Conservation (phyloP, 2,329 filamentous ascomycete species). For the Exophiala bonariae region DNA sequence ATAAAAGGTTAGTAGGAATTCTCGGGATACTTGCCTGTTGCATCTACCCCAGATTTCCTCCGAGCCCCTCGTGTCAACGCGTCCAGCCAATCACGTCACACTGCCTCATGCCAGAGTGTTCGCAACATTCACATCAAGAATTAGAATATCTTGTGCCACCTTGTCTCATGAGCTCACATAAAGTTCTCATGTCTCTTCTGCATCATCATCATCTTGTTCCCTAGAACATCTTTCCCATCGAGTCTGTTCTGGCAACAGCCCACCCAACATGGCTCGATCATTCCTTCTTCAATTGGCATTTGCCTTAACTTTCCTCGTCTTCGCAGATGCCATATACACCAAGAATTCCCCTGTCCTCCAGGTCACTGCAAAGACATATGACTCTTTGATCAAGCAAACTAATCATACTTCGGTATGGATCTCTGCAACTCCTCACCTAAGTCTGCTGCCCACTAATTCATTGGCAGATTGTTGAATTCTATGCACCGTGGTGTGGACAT, state of each 20-base stretch:
- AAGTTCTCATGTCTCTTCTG: conserved; percentile 8
- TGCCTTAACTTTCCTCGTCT: conserved; percentile 55
- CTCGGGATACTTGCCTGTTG: too few species aligned
- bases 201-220: conserved; percentile 24
- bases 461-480: conserved; percentile 67
- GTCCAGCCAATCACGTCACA: not conserved
- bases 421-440: conserved; percentile 1
- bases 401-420: conserved; percentile 82
- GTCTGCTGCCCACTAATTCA: conserved; percentile 26
- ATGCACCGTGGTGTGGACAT: conserved; percentile 96
- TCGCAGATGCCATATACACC: conserved; percentile 73
- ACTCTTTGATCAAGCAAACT: conserved; percentile 78
- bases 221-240: conserved; percentile 1
- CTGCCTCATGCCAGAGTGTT: conserved; percentile 19
- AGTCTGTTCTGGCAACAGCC: not conserved
- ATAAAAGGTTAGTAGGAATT: too few species aligned
- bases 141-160: too few species aligned
- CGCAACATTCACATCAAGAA: conserved; percentile 1
- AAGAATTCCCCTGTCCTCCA: conserved; percentile 87
- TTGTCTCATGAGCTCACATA: not conserved
- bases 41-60: conserved; percentile 8
- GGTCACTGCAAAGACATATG: conserved; percentile 75
- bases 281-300: conserved; percentile 6
- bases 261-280: conserved; percentile 12
- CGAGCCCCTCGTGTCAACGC: not conserved